Conservation (phyloP, 768 basidiomycete species). For the Hygrocybe coccinea region DNA sequence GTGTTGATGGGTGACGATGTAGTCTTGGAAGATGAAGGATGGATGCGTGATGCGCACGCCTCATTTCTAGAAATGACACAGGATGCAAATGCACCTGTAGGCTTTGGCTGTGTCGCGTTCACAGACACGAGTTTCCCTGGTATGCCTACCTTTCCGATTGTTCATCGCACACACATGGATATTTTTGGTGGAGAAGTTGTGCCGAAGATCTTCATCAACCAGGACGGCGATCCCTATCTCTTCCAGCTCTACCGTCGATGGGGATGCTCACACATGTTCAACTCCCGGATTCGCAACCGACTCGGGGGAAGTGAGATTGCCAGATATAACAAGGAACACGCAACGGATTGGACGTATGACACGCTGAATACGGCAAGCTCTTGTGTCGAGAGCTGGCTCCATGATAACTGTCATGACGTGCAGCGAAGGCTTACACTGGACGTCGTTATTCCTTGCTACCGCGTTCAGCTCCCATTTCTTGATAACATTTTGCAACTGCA, state of each 20-base stretch:
- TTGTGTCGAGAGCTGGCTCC: constrained; percentile 36
- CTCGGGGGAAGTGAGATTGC: constrained; percentile 44
- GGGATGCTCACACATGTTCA: constrained; percentile 45
- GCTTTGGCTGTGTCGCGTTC: constrained; percentile 56
- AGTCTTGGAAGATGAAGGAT: constrained; percentile 44
- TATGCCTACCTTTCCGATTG: constrained; percentile 58
- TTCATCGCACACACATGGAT: constrained; percentile 52
- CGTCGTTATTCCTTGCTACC: constrained; percentile 52
- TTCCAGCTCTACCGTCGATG: constrained; percentile 59
- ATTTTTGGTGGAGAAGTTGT: constrained; percentile 49
- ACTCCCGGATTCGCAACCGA: constrained; percentile 37
- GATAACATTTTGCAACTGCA: constrained; percentile 42
- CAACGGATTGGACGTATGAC: constrained; percentile 45
- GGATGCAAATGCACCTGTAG: constrained; percentile 31
- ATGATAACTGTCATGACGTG: constrained; percentile 14
- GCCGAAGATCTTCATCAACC: constrained; percentile 51
- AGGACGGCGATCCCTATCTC: constrained; percentile 55
- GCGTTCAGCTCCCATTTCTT: constrained; percentile 44
- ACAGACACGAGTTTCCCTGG: constrained; percentile 52
- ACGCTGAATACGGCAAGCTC: constrained; percentile 40
- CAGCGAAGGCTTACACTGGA: constrained; percentile 46
- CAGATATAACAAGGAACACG: constrained; percentile 45
- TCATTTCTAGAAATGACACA: constrained; percentile 36
- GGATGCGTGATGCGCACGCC: constrained; percentile 42
- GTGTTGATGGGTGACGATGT: constrained; percentile 56